phyloP scores from a whole-genome alignment of 257 asterid species.

The Penstemon newberryi region DNA sequence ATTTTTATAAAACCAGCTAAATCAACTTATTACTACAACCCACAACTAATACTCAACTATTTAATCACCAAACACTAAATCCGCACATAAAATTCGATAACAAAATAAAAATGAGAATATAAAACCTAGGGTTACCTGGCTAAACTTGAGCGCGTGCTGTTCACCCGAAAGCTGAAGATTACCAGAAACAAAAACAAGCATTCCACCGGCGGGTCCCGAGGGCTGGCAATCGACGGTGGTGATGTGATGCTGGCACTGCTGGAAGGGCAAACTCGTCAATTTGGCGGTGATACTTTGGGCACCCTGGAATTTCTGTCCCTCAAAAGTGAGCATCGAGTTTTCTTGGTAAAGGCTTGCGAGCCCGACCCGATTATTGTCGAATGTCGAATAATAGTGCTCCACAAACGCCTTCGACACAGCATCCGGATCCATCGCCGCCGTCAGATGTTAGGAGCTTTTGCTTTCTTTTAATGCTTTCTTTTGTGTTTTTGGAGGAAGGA shows the following conservation, averaged over 20 bases:
- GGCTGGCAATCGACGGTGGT: slow-evolving; percentile 53
- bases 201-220: slow-evolving; percentile 47
- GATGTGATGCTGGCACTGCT: slow-evolving; percentile 52
- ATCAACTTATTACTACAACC: not conserved
- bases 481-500: not conserved
- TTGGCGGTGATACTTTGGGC: slow-evolving; percentile 36
- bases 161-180: slow-evolving; percentile 47
- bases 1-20: not conserved
- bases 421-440: slow-evolving; percentile 50
- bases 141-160: slow-evolving; percentile 48
- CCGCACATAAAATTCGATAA: too few relatives aligned
- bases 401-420: slow-evolving; percentile 44
- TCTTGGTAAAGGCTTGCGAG: slow-evolving; percentile 46
- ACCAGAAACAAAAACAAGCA: slow-evolving; percentile 52
- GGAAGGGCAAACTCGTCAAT: slow-evolving; percentile 46
- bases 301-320: slow-evolving; percentile 47
- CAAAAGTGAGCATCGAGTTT: slow-evolving; percentile 40
- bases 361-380: slow-evolving; percentile 38
- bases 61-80: too few relatives aligned
- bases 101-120: too few relatives aligned
- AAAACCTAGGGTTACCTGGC: slow-evolving; percentile 33
- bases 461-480: too few relatives aligned
- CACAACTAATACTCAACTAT: not conserved
- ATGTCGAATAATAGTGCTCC: slow-evolving; percentile 43
- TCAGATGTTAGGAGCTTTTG: too few relatives aligned